These are phyloP conservation scores for Biscogniauxia marginata DNA, from an alignment of 2,329 filamentous ascomycete genomes.

Conservation along the genomic window DNA sequence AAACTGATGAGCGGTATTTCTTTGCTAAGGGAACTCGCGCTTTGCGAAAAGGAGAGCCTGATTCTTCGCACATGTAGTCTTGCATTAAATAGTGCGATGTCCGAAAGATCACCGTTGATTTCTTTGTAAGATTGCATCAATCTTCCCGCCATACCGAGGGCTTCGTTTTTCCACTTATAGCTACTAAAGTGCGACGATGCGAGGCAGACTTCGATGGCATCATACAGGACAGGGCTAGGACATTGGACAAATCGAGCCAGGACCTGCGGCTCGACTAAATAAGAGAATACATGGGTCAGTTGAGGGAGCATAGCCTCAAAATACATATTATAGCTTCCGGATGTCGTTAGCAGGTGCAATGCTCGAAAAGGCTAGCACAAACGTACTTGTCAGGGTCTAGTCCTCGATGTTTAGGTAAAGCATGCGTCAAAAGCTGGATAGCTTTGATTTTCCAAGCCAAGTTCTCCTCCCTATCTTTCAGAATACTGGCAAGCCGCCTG, in stretches of 20 bases:
- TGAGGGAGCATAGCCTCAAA: neutral
- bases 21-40: neutral
- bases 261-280: conserved; percentile 1
- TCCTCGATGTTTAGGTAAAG: neutral
- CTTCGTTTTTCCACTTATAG: neutral
- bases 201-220: conserved; percentile 1
- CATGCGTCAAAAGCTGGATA: conserved; percentile 1
- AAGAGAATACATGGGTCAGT: neutral
- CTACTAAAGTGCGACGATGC: neutral
- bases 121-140: neutral
- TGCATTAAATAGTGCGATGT: neutral
- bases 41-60: neutral
- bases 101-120: neutral
- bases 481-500: neutral
- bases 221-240: neutral
- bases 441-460: conserved; percentile 2
- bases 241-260: neutral
- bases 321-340: neutral
- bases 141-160: neutral
- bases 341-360: neutral
- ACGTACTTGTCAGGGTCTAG: conserved; percentile 2
- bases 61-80: neutral
- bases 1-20: neutral
- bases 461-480: neutral
- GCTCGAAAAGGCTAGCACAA: neutral